These are phyloP conservation scores for Tulasnella sp. DNA, from an alignment of 768 basidiomycete genomes.

Conservation along the genomic window DNA sequence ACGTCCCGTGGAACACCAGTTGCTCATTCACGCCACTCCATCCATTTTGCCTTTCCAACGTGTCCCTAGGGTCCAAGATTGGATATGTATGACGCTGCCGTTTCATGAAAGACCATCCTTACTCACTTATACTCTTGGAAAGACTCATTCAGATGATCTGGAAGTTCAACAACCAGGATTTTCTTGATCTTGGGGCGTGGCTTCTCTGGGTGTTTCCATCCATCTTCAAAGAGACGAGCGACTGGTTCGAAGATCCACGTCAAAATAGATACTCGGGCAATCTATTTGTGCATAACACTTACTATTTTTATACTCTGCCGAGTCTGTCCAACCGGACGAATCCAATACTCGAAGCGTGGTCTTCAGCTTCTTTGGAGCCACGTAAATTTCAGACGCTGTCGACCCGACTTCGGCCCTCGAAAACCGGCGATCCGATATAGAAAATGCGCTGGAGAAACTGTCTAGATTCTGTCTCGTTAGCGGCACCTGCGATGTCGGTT, in stretches of 20 bases:
- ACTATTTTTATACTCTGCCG: background rate
- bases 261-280: background rate
- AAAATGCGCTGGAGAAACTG: background rate
- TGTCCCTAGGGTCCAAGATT: background rate
- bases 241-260: background rate
- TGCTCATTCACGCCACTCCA: background rate
- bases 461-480: background rate
- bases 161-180: background rate
- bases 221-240: background rate
- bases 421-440: background rate
- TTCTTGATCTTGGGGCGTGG: background rate
- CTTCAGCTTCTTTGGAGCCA: background rate
- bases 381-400: background rate
- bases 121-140: constrained; percentile 7
- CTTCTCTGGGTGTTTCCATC: constrained; percentile 9
- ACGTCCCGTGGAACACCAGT: background rate
- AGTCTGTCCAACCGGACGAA: background rate
- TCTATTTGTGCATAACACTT: background rate
- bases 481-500: background rate
- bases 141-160: background rate
- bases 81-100: no score
- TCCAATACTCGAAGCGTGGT: background rate
- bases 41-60: background rate
- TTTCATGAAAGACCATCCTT: background rate
- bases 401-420: no score